Base-by-base conservation (phyloP, 163 green algal genomes). In the Volvox carteri region DNA sequence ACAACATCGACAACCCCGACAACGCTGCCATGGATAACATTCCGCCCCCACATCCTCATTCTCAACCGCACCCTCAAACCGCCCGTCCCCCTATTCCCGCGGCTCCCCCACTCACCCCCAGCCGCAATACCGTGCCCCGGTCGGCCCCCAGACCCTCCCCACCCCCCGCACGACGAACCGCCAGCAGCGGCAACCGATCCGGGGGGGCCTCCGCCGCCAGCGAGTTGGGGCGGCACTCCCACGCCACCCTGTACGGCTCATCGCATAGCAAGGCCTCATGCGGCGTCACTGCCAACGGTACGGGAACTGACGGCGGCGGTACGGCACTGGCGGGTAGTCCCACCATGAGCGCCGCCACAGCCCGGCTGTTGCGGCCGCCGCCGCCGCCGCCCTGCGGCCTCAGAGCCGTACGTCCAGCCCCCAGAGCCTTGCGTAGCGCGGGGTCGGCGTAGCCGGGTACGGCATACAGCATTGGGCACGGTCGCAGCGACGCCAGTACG, bases 211-310 rank as follows among this genome's bases (percentile, higher is more conserved):
- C 83, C 39, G 83, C 67, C 50, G 83, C 67, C 68, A 81, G 4
- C 19, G 68, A 83, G 50, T 88, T 88, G 50, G 83, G 83, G 67
- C 68, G n/a, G 48, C 83, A 88, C 83, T 88, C 83, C 83, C 83
- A 88, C 35, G 83, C 83, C 67, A 88, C 83, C 4, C 67, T 33
- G 68, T 83, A 88, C 25, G 83, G 83, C 67, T 88, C 83, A 28
- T 88, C 83, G 28, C 83, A 83, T 50, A 88, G 68, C 67, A 88
- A 50, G 50, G 68, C 83, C 48, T 81, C 48, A 52, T 81, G 50
- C 68, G 83, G 19, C 0, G 33, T 58, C 14, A 14, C 48, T 19
- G 44, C 83, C 83, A 88, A 48, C 11, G 83, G 83, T 50, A 88
- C 83, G 35, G 83, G 68, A 52, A 88, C 83, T 25, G 68, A 74